Base-by-base conservation (phyloP, 208 protist genomes). In the Trypanosomatidae sp. region DNA sequence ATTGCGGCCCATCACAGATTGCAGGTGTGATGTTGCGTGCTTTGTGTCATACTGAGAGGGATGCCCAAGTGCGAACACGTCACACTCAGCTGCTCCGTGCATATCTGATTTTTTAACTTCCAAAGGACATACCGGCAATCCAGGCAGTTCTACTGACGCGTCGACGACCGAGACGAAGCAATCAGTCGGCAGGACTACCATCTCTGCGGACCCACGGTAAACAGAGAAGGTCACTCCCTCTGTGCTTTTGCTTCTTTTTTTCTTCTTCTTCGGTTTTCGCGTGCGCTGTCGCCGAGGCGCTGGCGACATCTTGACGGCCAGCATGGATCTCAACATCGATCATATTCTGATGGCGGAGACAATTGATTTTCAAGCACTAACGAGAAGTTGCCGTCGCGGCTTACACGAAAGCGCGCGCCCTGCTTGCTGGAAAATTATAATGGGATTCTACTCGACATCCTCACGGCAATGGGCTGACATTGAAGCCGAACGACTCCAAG, bases 391-490 rank as follows among this genome's bases (percentile, higher is more conserved):
- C 65, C 79, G 87, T 9, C 78, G 82, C 28, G 91, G 91, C 5
- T 67, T 93, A 4, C 72, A 87, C 4, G 76, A 87, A 36, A 70
- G 55, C 22, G 62, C 72, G 0, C 83, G 92, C 4, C 70, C 80
- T 1, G 58, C 41, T 9, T 89, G 75, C 47, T 97, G 92, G 92
- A 89, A 93, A 62, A 59, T 95, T 3, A 81, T 97, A 3, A 84
- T 97, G 64, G 92, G 90, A 2, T 91, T 91, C 64, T 82, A 91
- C 39, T 79, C 92, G 17, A 49, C 71, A 2, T 66, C 72, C 3
- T 28, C 67, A 30, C 44, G 36, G 0, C 55, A 47, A 13, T 95
- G 92, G 90, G 46, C 62, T 7, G 59, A 41, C 10, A 71, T 88
- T n/a, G 74, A 81, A 39, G 65, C 56, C 7, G 71, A 71, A 3